Base-by-base conservation (phyloP, 2,329 filamentous ascomycete species). In the Scopulariopsis brevicaulis region DNA sequence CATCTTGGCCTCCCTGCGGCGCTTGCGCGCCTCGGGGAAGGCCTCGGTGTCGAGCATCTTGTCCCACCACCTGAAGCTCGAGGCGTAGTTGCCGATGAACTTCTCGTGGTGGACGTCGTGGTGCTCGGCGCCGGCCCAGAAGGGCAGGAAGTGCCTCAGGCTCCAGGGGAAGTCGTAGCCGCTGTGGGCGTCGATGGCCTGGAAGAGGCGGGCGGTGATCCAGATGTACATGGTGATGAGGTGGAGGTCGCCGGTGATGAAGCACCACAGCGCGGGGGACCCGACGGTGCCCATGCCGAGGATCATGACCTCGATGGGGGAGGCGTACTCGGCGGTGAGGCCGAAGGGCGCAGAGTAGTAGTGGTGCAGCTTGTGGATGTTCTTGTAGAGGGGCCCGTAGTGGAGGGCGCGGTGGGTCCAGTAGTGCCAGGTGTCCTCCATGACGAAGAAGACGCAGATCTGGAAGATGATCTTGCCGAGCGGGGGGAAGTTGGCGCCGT, bases 41-140 rank as follows among this genome's bases (percentile, higher is more conserved):
- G 90, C 90, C 80, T 99, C 93, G 61, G 94, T 99, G 74, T 96
- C 92, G 64, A 97, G 81, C 65, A 86, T 72, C 72, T 88, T 96
- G 77, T 99, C 94, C 94, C 94, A 99, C 94, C 94, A 99, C 73
- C 93, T 84, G 84, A 99, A 99, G 79, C 90, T 96, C 70, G 91
- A 96, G 56, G 93, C 80, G 72, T 97, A 99, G 79, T 99, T 99
- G 66, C 94, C 94, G 63, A 99, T 91, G 76, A 99, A 99, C 71
- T 91, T 90, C 79, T 99, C 94, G 76, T 99, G 94, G 76, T 99
- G 94, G 52, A 91, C 78, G 69, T 99, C 94, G 77, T 99, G 94
- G 76, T 97, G 93, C 66, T 96, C 86, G 58, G 94, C 94, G 62
- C 94, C 94, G 58, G 93, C 93, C 94, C 94, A 99, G 83, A 99